phyloP scores from a whole-genome alignment of 805 yeast species.

The Kodamaea fukazawae region DNA sequence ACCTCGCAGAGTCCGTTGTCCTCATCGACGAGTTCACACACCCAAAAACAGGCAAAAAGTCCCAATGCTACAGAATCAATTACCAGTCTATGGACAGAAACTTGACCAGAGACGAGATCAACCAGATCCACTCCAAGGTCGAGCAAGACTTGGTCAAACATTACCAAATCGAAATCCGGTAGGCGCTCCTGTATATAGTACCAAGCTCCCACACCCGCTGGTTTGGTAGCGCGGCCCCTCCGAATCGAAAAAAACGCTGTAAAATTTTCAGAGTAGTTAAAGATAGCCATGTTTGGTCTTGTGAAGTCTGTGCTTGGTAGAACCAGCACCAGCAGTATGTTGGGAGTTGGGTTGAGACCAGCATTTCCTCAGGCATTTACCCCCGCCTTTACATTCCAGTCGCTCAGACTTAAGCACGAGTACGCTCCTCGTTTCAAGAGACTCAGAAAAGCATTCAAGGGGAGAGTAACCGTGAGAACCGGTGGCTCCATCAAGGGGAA shows the following conservation, averaged over 20 bases:
- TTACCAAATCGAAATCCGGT: constrained; percentile 57
- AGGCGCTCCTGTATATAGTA: constrained; percentile 7
- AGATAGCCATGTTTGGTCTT: constrained; percentile 11
- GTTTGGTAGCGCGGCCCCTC: constrained; percentile 4
- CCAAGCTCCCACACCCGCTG: neutral
- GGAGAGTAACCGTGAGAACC: constrained; percentile 88
- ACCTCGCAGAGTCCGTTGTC: constrained; percentile 81
- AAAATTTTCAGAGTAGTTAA: constrained; percentile 4
- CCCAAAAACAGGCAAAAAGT: constrained; percentile 72
- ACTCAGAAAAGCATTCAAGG: constrained; percentile 81
- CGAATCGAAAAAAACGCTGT: neutral
- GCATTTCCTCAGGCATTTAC: neutral
- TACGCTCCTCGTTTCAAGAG: constrained; percentile 73
- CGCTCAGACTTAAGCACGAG: constrained; percentile 57
- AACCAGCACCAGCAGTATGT: neutral
- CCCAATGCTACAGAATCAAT: constrained; percentile 85
- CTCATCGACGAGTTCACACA: constrained; percentile 80
- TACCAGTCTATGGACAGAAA: constrained; percentile 96
- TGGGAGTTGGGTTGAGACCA: constrained; percentile 2
- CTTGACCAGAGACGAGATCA: constrained; percentile 81
- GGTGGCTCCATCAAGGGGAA: constrained; percentile 95
- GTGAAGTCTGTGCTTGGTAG: constrained; percentile 10
- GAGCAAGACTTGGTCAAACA: constrained; percentile 51
- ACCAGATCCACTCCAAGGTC: constrained; percentile 65
- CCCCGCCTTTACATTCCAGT: constrained; percentile 1